Conservation (phyloP, 306 rosid species). For the Hippophae tibetana region DNA sequence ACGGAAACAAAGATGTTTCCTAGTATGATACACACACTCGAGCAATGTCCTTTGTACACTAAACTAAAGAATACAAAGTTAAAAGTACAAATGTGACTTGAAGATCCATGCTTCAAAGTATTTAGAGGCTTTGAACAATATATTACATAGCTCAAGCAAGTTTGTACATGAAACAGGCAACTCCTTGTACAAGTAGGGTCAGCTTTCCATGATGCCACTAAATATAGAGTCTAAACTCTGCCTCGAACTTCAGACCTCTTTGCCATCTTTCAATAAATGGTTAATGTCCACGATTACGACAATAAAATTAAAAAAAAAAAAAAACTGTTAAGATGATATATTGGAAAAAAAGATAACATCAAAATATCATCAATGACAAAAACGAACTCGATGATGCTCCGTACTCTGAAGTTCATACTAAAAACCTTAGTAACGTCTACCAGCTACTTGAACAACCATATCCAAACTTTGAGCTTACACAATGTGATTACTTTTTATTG, state of each 20-base stretch:
- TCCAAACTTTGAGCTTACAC: too few species aligned
- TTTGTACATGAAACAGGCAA: background rate
- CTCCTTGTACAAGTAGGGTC: background rate
- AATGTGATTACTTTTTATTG: too few species aligned
- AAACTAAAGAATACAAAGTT: too few species aligned
- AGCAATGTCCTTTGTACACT: background rate
- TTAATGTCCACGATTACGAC: background rate
- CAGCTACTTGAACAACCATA: too few species aligned
- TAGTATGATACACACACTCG: conserved; percentile 8
- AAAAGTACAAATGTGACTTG: too few species aligned
- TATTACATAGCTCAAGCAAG: conserved; percentile 2
- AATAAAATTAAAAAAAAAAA: too few species aligned
- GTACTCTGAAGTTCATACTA: too few species aligned
- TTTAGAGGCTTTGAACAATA: background rate
- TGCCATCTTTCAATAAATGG: conserved; percentile 1
- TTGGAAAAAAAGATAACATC: too few species aligned
- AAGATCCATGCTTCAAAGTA: background rate
- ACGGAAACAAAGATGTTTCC: conserved; percentile 2
- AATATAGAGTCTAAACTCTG: background rate
- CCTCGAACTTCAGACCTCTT: conserved; percentile 8
- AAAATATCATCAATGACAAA: too few species aligned
- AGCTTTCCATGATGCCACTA: background rate
- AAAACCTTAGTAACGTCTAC: too few species aligned
- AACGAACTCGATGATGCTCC: too few species aligned
- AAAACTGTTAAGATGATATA: too few species aligned